These are phyloP conservation scores for Perilla frutescens DNA, from an alignment of 257 asterid genomes.

Conservation along the genomic window DNA sequence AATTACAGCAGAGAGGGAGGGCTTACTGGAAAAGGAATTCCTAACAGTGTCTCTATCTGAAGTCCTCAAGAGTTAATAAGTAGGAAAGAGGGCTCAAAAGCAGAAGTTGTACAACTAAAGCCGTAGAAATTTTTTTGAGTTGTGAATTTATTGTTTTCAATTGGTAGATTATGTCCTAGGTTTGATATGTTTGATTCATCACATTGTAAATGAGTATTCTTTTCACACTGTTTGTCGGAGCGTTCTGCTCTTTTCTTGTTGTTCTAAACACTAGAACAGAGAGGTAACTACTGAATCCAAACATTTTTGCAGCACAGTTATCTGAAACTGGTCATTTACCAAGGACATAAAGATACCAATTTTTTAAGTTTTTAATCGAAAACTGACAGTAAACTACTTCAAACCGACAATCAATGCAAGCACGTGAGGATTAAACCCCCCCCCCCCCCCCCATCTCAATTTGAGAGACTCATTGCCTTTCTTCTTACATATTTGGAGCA, in stretches of 20 bases:
- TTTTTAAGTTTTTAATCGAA: too few relatives aligned
- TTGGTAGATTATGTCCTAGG: background rate
- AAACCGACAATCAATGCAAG: too few relatives aligned
- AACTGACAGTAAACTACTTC: too few relatives aligned
- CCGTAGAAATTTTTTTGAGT: constrained; percentile 10
- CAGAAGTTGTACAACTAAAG: background rate
- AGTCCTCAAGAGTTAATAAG: background rate
- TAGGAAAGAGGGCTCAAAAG: background rate
- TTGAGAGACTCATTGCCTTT: too few relatives aligned
- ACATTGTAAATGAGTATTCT: constrained; percentile 3
- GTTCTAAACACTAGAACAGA: background rate
- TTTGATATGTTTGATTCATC: constrained; percentile 20
- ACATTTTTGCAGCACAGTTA: too few relatives aligned
- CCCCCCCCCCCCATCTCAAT: too few relatives aligned
- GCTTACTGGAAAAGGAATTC: constrained; percentile 77
- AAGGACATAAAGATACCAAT: too few relatives aligned
- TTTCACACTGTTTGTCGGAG: background rate
- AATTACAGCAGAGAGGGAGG: constrained; percentile 53
- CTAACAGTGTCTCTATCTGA: constrained; percentile 77
- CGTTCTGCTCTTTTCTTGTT: background rate
- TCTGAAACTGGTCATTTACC: too few relatives aligned
- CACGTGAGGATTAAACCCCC: too few relatives aligned
- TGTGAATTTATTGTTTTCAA: background rate
- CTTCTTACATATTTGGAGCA: too few relatives aligned
- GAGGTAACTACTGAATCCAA: background rate